Evolutionary conservation across 2,329 filamentous ascomycete genomes (phyloP).

Genomic region (Alternaria burnsii): DNA sequence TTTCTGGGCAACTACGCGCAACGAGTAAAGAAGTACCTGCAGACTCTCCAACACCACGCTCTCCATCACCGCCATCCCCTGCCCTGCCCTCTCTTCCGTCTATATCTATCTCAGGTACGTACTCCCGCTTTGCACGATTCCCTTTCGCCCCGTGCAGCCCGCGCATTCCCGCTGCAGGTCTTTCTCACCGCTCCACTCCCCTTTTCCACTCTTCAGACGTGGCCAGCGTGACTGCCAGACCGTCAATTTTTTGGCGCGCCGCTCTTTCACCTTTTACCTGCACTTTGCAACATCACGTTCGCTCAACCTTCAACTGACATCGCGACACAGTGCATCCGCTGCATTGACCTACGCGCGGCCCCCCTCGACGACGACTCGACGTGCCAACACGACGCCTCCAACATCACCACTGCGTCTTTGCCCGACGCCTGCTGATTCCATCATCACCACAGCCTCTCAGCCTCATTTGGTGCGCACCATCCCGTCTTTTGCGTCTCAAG

Average conservation of each 20-base stretch:
- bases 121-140: constrained; percentile 20
- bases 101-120: constrained; percentile 46
- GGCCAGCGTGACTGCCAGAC: constrained; percentile 41
- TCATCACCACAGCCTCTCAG: constrained; percentile 18
- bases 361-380: constrained; percentile 38
- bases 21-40: constrained; percentile 49
- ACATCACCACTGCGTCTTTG: constrained; percentile 23
- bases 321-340: constrained; percentile 45
- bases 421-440: constrained; percentile 26
- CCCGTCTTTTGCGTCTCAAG: constrained; percentile 35
- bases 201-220: constrained; percentile 43
- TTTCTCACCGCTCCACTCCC: constrained; percentile 45
- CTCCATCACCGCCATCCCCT: constrained; percentile 40
- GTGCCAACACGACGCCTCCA: constrained; percentile 25
- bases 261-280: constrained; percentile 22
- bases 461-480: constrained; percentile 45
- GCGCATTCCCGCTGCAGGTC: constrained; percentile 32
- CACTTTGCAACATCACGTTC: constrained; percentile 20
- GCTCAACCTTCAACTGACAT: constrained; percentile 40
- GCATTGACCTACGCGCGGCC: constrained; percentile 53
- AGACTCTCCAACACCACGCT: constrained; percentile 44
- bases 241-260: constrained; percentile 34
- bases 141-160: constrained; percentile 28
- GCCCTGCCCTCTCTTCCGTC: constrained; percentile 33
- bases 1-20: constrained; percentile 45